Conservation (phyloP, 768 basidiomycete genomes). For the Psilocybe cyanescens region DNA sequence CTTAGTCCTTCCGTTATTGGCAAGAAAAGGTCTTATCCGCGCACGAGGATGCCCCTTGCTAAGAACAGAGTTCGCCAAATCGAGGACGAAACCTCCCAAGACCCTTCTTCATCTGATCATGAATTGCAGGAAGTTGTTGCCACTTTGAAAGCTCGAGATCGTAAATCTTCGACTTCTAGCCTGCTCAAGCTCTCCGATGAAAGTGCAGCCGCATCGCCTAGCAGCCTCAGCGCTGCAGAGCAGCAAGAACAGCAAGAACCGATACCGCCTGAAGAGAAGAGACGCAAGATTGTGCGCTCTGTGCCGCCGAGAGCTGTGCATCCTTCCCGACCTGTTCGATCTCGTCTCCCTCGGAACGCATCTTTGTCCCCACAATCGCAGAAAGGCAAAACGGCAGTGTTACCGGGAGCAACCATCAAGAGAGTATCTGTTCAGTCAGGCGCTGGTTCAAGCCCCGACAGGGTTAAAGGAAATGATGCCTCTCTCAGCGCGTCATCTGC, state of each 20-base stretch:
- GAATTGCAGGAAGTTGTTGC: background rate
- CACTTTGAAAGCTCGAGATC: conserved; percentile 4
- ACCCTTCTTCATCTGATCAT: conserved; percentile 20
- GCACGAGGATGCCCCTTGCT: conserved; percentile 17
- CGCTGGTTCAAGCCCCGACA: conserved; percentile 4
- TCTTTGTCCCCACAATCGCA: conserved; percentile 13
- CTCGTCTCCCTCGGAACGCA: conserved; percentile 14
- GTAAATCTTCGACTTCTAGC: background rate
- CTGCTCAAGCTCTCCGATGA: conserved; percentile 7
- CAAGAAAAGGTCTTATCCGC: conserved; percentile 43
- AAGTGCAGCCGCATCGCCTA: conserved; percentile 8
- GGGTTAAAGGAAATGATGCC: conserved; percentile 10
- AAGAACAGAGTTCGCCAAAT: conserved; percentile 25
- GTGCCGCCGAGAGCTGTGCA: conserved; percentile 8
- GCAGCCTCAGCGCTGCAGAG: conserved; percentile 9
- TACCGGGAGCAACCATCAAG: background rate
- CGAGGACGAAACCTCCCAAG: conserved; percentile 19
- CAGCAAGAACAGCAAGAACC: conserved; percentile 20
- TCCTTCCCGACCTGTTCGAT: conserved; percentile 11
- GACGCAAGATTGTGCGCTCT: conserved; percentile 33
- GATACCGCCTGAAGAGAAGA: conserved; percentile 32
- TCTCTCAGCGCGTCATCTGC: conserved; percentile 7
- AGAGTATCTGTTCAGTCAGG: conserved; percentile 4
- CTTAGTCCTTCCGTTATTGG: conserved; percentile 41
- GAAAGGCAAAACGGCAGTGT: conserved; percentile 3